Conservation (phyloP, 2,329 filamentous ascomycete species). For the Colletotrichum lini region DNA sequence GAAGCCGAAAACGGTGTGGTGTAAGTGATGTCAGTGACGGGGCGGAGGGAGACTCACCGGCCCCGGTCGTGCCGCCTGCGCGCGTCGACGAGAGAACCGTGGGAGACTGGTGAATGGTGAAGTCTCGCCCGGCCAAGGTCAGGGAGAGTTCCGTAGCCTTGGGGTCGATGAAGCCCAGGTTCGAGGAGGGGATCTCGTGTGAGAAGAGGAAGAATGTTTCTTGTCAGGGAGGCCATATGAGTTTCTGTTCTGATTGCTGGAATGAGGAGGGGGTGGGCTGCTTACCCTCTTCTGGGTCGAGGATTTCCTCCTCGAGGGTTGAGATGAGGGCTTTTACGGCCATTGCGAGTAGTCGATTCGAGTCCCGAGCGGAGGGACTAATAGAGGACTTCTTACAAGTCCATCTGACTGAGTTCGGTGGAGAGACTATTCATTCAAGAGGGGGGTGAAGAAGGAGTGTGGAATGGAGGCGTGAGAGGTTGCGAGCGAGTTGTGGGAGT, state of each 20-base stretch:
- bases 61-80: conserved; percentile 70
- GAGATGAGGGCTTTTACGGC: conserved; percentile 46
- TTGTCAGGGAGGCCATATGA: conserved; percentile 54
- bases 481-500: not conserved
- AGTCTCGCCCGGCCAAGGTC: conserved; percentile 77
- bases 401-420: not conserved
- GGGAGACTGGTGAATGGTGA: conserved; percentile 87
- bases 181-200: conserved; percentile 78
- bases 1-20: not conserved
- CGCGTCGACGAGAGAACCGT: conserved; percentile 84
- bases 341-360: not conserved
- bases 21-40: too few relatives aligned
- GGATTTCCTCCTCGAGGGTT: conserved; percentile 59
- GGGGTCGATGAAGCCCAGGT: conserved; percentile 88
- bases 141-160: conserved; percentile 76
- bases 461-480: not conserved
- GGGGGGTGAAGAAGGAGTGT: too few relatives aligned
- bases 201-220: conserved; percentile 93
- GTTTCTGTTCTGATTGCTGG: not conserved
- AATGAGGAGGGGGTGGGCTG: conserved; percentile 10
- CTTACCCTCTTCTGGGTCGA: conserved; percentile 65
- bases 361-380: too few relatives aligned
- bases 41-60: conserved; percentile 54
- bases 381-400: not conserved
- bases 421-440: not conserved